Evolutionary conservation across 352 stramenopile genomes (phyloP).

Genomic region (Globisporangium paroecandrum): DNA sequence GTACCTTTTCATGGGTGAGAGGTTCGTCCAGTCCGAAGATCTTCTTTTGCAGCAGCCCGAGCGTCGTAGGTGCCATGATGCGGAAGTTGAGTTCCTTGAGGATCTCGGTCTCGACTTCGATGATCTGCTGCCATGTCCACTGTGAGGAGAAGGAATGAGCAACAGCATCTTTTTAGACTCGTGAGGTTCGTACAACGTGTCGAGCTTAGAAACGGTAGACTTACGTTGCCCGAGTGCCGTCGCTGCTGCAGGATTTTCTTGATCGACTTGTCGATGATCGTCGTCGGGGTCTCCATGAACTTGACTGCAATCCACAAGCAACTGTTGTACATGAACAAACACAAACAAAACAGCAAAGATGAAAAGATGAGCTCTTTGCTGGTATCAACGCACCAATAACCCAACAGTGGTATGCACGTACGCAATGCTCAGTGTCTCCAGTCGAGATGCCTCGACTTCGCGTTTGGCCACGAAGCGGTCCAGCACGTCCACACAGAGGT

Average conservation of each 20-base stretch:
- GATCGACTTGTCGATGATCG: constrained; percentile 52
- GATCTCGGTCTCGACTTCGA: constrained; percentile 41
- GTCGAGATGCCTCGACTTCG: constrained; percentile 20
- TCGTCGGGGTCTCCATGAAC: constrained; percentile 60
- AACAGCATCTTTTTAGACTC: background rate
- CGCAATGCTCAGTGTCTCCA: constrained; percentile 63
- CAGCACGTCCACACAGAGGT: constrained; percentile 53
- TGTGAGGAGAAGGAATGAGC: constrained; percentile 13
- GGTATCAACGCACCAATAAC: no score
- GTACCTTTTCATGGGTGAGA: constrained; percentile 10
- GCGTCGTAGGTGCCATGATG: constrained; percentile 49
- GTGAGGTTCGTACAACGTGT: background rate
- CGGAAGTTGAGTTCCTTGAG: constrained; percentile 45
- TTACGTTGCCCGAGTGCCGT: constrained; percentile 58
- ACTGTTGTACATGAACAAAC: constrained; percentile 18
- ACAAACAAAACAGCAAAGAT: background rate
- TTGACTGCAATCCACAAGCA: constrained; percentile 75
- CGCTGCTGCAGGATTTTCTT: constrained; percentile 61
- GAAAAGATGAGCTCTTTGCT: no score
- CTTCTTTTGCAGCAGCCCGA: constrained; percentile 40
- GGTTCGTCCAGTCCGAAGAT: constrained; percentile 26
- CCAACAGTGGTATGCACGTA: constrained; percentile 20
- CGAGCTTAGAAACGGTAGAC: background rate
- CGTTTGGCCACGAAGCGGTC: constrained; percentile 42
- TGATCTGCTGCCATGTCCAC: constrained; percentile 69